These are phyloP conservation scores for Citrus maxima DNA, from an alignment of 345 rosid species.

Conservation along the genomic window DNA sequence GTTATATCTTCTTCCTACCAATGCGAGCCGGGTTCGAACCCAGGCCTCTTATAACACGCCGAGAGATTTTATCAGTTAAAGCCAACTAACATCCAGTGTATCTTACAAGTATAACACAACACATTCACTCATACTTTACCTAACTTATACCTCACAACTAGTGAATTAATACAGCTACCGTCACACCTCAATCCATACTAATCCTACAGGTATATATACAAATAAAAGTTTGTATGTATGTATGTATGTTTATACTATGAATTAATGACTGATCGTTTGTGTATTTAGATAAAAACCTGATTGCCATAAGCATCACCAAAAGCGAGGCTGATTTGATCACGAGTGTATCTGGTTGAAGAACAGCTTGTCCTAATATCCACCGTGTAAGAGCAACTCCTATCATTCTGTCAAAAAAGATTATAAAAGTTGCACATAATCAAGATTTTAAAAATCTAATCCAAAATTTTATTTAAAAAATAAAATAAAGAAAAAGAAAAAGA, in stretches of 20 bases:
- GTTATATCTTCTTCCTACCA: neutral
- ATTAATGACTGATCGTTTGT: neutral
- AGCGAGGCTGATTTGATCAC: slow-evolving; percentile 70
- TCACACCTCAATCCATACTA: rapidly evolving
- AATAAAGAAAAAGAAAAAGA: neutral
- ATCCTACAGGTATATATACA: neutral
- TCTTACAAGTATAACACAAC: neutral
- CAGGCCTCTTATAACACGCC: neutral
- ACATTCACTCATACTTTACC: neutral
- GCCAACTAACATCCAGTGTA: neutral
- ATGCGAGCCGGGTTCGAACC: neutral
- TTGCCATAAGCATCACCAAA: slow-evolving; percentile 81
- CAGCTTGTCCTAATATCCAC: slow-evolving; percentile 61
- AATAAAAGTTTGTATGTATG: neutral
- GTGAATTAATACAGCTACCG: neutral
- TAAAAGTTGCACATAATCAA: neutral
- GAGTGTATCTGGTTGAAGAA: slow-evolving; percentile 47
- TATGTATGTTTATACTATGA: neutral
- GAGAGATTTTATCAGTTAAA: neutral
- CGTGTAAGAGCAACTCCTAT: slow-evolving; percentile 52
- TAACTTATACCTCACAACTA: neutral
- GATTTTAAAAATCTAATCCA: neutral
- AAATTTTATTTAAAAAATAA: neutral
- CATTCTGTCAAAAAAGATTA: slow-evolving; percentile 23
- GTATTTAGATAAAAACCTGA: slow-evolving; percentile 33